Percentiles rank a stretch among this genome's conserved stretches.
phyloP scores from a whole-genome alignment of 75 land plant species.

The Selaginella tamariscina region DNA sequence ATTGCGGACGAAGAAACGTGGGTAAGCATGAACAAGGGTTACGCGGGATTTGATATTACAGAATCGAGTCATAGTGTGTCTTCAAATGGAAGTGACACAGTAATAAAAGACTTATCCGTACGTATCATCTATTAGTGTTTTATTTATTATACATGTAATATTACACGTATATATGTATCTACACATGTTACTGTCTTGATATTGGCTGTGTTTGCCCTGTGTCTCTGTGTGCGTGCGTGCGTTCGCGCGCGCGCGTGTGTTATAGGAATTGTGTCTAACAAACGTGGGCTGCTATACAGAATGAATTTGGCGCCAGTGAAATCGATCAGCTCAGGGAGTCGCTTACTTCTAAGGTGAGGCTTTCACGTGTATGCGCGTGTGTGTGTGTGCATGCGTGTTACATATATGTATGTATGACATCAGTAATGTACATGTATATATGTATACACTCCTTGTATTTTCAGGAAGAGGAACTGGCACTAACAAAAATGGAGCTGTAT shows the following conservation, averaged over 20 bases:
- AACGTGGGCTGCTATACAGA: background rate
- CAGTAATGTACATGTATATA: too few relatives aligned
- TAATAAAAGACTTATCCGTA: background rate
- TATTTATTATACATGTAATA: background rate
- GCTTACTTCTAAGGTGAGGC: background rate
- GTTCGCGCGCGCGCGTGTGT: too few relatives aligned
- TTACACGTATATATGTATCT: too few relatives aligned
- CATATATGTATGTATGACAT: too few relatives aligned
- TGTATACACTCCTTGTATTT: too few relatives aligned
- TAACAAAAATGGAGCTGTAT: background rate
- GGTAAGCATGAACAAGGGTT: constrained; percentile 72
- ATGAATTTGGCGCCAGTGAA: background rate
- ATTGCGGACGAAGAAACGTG: constrained; percentile 89
- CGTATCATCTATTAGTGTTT: background rate
- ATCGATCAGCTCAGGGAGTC: background rate
- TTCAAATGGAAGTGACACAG: background rate
- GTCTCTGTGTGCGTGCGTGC: too few relatives aligned
- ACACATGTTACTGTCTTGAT: too few relatives aligned
- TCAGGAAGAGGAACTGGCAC: constrained; percentile 6
- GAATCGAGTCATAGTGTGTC: background rate
- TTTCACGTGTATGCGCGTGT: background rate
- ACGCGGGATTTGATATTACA: constrained; percentile 33
- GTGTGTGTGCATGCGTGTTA: too few relatives aligned
- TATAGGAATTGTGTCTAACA: too few relatives aligned
- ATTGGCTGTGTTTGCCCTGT: background rate